phyloP scores from a whole-genome alignment of 1,139 yeast genomes.

The Meyerozyma athensensis region DNA sequence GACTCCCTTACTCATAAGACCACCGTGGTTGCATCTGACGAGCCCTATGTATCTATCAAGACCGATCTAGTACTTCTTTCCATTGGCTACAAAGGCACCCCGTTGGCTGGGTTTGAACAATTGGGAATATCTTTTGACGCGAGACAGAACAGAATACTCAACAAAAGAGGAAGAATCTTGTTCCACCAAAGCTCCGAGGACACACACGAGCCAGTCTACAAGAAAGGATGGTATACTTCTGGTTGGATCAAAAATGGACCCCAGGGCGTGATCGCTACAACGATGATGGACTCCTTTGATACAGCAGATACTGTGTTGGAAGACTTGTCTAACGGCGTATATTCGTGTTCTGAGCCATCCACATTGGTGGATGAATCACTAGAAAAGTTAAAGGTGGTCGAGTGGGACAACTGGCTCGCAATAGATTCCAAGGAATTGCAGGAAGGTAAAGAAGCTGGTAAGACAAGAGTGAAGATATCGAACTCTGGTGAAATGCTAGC shows the following conservation, averaged over 20 bases:
- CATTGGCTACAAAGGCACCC: slow-evolving; percentile 75
- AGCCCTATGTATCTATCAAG: slow-evolving; percentile 26
- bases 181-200: slow-evolving; percentile 19
- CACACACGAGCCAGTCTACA: slow-evolving; percentile 18
- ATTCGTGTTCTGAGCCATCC: slow-evolving; percentile 21
- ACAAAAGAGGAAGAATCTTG: slow-evolving; percentile 56
- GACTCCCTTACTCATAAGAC: slow-evolving; percentile 27
- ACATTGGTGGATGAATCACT: slow-evolving; percentile 18
- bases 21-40: slow-evolving; percentile 40
- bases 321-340: slow-evolving; percentile 42
- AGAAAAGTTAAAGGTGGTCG: slow-evolving; percentile 25
- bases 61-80: slow-evolving; percentile 76
- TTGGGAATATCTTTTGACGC: slow-evolving; percentile 52
- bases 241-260: slow-evolving; percentile 96
- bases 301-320: slow-evolving; percentile 63
- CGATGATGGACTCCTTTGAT: slow-evolving; percentile 80
- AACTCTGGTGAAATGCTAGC: slow-evolving; percentile 47
- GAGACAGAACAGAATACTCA: slow-evolving; percentile 50
- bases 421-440: slow-evolving; percentile 52
- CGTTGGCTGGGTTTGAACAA: slow-evolving; percentile 54
- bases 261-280: slow-evolving; percentile 84
- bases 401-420: slow-evolving; percentile 72
- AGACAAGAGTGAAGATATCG: slow-evolving; percentile 55
- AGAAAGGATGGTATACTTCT: slow-evolving; percentile 64
- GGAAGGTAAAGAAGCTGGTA: slow-evolving; percentile 45